Evolutionary conservation across 73 alveolate genomes (phyloP), one percentile per base, ranked within the genome.

Genomic region (Paramecium sexaurelia): DNA sequence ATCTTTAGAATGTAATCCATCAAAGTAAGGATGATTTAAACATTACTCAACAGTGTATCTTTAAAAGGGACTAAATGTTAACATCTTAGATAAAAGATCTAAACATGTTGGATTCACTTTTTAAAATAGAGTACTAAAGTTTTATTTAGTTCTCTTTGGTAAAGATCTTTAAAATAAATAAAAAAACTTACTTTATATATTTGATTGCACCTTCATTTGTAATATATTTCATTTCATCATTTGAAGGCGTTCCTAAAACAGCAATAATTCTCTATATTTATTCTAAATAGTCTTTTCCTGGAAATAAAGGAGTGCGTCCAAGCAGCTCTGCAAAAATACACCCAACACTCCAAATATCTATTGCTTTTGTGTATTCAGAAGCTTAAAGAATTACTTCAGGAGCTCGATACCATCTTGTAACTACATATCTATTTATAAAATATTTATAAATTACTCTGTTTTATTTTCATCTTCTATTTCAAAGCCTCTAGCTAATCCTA

Each of bases 391-490:
- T 94, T 26, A 96, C 96, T 91, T 98, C 99, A 7, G 99, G 99
- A 10, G 99, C 99, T 32, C 99, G 55, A 88, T 98, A 98, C 96
- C 98, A 97, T 82, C 99, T 93, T 35, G 98, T 95, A 32, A 96
- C 98, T 41, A 96, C 98, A 85, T 97, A 96, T 91, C 94, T 87
- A 92, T 90, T 40, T 84, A 84, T 19, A 11, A 86, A 85, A 33
- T 92, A 32, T 27, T 41, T 45, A 17, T 6, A 2, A 22, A 51
- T 36, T 71, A 93, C 90, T 91, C 96, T 40, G 91, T 84, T 37
- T 55, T 73, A 57, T 91, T 92, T 32, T 95, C 94, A 9, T 94
- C 93, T 36, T 90, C 89, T 13, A 89, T n/a, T 36, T 92, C 93
- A 55, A 89, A 93, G 10, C 96, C 91, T 85, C 98, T 92, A 1